Base-by-base conservation (phyloP, 176 grass and related monocot genomes). In the Oryza glaberrima region DNA sequence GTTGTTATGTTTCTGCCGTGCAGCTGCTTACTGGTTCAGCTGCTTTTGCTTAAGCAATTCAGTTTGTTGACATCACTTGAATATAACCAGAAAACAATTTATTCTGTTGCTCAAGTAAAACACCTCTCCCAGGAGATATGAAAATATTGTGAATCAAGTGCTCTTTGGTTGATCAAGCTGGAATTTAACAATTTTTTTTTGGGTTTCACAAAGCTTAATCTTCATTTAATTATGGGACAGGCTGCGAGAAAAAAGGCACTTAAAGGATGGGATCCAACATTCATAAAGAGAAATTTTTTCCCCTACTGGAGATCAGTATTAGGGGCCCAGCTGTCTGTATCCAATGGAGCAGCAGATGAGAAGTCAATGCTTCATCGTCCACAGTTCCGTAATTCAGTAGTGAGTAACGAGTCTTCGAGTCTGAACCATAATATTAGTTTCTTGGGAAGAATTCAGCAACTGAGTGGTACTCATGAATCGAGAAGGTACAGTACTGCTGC, bases 291-390 rank as follows among this genome's bases (percentile, higher is more conserved):
- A 48, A 83, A 14, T 22, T 83, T 65, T 44, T 73, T 83, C 38
- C 81, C 70, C 28, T 83, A 83, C 34, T 83, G 81, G 81, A 64
- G 81, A 74, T 73, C 70, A 2, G 70, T 83, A 12, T 19, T 83
- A 34, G 36, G 4, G 45, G 7, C 45, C 45, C 45, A 8, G 1
- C 28, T 28, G 0, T 11, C 15, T 23, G 15, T 65, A 83, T 73
- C 45, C 45, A 2, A 46, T 6, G 45, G 10, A 46, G 82, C 69
- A 73, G 23, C 10, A 46, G 48, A 7, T 46, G 45, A 10, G 7
- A 46, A 46, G 45, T 46, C 38, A 4, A 40, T 40, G 38, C 28
- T 28, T 28, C 28, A 28, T 28, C 28, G 28, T 44, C 43, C 43
- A 44, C 43, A 7, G 43, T 7, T 44, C 43, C 43, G 9, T 44